Percentiles rank a stretch among this genome's conserved stretches.
phyloP scores from a whole-genome alignment of 1,139 yeast species.

The Suhomyces bribrorum region DNA sequence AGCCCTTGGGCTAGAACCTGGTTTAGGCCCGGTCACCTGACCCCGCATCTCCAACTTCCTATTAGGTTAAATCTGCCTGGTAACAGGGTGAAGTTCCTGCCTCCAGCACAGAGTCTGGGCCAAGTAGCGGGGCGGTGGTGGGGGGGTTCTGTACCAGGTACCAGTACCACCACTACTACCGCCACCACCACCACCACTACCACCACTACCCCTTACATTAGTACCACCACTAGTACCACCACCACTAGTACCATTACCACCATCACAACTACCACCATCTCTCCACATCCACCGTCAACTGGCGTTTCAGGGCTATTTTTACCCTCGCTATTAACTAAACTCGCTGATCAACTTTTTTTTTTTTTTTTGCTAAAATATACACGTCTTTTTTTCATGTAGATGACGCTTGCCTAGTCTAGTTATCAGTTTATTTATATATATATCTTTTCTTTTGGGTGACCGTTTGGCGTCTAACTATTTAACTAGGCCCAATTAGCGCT shows the following conservation, averaged over 20 bases:
- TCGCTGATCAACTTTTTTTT: constrained; percentile 4
- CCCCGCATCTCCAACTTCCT: not conserved
- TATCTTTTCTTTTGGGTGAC: not conserved
- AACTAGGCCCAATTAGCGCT: not conserved
- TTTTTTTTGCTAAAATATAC: constrained; percentile 8
- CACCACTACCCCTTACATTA: not conserved
- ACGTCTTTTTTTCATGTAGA: constrained; percentile 12
- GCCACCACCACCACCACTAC: not conserved
- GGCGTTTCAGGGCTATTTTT: not conserved
- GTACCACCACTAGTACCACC: not conserved
- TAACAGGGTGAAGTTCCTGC: too few relatives aligned
- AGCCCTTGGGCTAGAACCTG: constrained; percentile 5
- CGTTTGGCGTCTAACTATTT: not conserved
- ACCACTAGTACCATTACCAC: not conserved
- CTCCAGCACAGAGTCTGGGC: not conserved
- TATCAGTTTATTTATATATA: too few relatives aligned
- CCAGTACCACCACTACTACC: not conserved
- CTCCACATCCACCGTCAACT: not conserved
- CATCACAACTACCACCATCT: not conserved
- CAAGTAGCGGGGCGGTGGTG: too few relatives aligned
- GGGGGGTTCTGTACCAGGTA: too few relatives aligned
- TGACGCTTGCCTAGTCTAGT: constrained; percentile 7
- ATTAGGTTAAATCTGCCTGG: not conserved
- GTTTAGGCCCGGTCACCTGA: not conserved
- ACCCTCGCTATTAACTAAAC: constrained; percentile 10